Evolutionary conservation across 768 basidiomycete species (phyloP).

Genomic region (Daedaleopsis nitida): DNA sequence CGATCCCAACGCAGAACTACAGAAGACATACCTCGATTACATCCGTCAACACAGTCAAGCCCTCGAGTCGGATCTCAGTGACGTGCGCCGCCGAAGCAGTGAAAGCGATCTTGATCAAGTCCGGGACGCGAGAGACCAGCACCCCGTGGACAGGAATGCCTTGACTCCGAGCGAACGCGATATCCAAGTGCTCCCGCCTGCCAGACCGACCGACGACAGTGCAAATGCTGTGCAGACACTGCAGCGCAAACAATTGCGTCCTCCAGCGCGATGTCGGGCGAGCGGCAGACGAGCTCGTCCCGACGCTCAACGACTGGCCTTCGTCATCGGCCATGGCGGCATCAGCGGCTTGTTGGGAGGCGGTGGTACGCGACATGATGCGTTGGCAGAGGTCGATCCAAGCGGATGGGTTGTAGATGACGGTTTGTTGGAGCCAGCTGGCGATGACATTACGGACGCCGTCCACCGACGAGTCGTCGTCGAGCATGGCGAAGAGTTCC

Average conservation of each 20-base stretch:
- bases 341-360: constrained; percentile 73
- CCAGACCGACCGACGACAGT: constrained; percentile 71
- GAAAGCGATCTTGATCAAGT: constrained; percentile 97
- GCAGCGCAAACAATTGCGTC: constrained; percentile 92
- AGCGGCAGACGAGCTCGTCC: constrained; percentile 44
- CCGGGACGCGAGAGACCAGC: constrained; percentile 83
- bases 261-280: constrained; percentile 85
- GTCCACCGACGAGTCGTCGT: constrained; percentile 91
- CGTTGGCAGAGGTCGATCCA: constrained; percentile 98
- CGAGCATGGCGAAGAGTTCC: constrained; percentile 92
- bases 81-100: constrained; percentile 96
- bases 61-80: constrained; percentile 91
- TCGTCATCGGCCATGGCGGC: constrained; percentile 83
- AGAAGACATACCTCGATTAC: constrained; percentile 77
- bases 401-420: constrained; percentile 87
- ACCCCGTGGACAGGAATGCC: constrained; percentile 63
- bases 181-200: constrained; percentile 82
- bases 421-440: constrained; percentile 95
- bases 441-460: constrained; percentile 92
- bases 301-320: constrained; percentile 84
- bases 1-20: neutral
- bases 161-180: constrained; percentile 62
- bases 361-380: constrained; percentile 94
- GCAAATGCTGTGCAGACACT: constrained; percentile 90
- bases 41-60: constrained; percentile 84